Percentiles rank a stretch among this genome's conserved stretches.
These are phyloP conservation scores for Coemansia sp. DNA, from an alignment of 192 early-diverging fungal genomes.

Conservation along the genomic window DNA sequence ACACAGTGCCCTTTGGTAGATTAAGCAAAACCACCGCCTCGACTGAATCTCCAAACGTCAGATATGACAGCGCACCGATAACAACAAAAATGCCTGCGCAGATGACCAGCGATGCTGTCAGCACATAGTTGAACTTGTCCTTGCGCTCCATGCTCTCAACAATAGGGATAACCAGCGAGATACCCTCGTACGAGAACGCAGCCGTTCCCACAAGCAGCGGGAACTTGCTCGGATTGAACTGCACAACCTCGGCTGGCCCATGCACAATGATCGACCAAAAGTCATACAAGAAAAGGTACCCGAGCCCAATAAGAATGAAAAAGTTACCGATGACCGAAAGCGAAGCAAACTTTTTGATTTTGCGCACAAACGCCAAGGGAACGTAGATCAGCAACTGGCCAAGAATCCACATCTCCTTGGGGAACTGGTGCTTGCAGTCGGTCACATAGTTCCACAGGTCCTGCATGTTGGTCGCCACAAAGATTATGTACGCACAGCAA, in stretches of 20 bases:
- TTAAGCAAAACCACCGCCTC: slow-evolving; percentile 87
- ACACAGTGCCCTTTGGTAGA: slow-evolving; percentile 63
- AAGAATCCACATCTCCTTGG: slow-evolving; percentile 71
- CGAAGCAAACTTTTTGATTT: slow-evolving; percentile 83
- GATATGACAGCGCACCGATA: slow-evolving; percentile 78
- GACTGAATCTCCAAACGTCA: slow-evolving; percentile 80
- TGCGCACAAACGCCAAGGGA: slow-evolving; percentile 85
- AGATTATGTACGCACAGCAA: slow-evolving; percentile 85
- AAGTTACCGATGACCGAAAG: slow-evolving; percentile 87
- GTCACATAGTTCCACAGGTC: slow-evolving; percentile 68
- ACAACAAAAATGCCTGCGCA: slow-evolving; percentile 79
- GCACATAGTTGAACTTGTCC: slow-evolving; percentile 80
- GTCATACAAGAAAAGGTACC: slow-evolving; percentile 82
- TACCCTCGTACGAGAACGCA: slow-evolving; percentile 86
- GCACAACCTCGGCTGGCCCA: slow-evolving; percentile 66
- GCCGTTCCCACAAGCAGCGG: slow-evolving; percentile 93
- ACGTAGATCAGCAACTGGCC: slow-evolving; percentile 73
- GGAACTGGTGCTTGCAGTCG: slow-evolving; percentile 56
- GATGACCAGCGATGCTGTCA: slow-evolving; percentile 71
- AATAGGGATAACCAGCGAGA: slow-evolving; percentile 75
- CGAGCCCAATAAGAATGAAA: slow-evolving; percentile 86
- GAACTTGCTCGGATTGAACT: slow-evolving; percentile 78
- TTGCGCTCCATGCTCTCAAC: slow-evolving; percentile 86
- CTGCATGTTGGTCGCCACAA: slow-evolving; percentile 79
- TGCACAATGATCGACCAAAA: slow-evolving; percentile 59